Percentiles rank a stretch among this genome's conserved stretches.
Conservation (phyloP, 768 basidiomycete genomes). For the Russula vinacea region DNA sequence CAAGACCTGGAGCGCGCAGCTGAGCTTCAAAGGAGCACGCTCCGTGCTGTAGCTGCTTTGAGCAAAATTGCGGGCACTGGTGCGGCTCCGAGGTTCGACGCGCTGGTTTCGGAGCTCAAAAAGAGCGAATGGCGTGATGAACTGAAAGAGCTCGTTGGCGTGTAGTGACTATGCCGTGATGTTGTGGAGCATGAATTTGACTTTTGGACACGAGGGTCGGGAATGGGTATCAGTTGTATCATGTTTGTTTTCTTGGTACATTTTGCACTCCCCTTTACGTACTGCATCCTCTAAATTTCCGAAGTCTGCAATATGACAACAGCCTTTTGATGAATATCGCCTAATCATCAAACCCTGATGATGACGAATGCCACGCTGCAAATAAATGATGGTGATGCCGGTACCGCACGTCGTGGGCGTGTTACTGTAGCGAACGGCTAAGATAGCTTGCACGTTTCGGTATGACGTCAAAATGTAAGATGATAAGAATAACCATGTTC, state of each 20-base stretch:
- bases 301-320: not conserved
- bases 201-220: not conserved
- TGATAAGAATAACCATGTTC: not conserved
- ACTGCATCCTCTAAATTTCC: too few relatives aligned
- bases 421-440: too few relatives aligned
- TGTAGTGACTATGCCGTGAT: slow-evolving; percentile 18
- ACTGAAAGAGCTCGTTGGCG: slow-evolving; percentile 54
- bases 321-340: not conserved
- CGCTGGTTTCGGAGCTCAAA: slow-evolving; percentile 70
- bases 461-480: not conserved
- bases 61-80: slow-evolving; percentile 68
- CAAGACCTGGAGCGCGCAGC: slow-evolving; percentile 84
- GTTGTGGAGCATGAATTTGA: not conserved
- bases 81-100: slow-evolving; percentile 70
- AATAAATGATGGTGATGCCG: too few relatives aligned
- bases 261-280: not conserved
- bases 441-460: not conserved
- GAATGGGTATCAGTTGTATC: not conserved
- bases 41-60: slow-evolving; percentile 83
- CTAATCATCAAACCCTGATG: not conserved
- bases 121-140: slow-evolving; percentile 68
- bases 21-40: slow-evolving; percentile 86
- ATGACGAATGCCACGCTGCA: not conserved
- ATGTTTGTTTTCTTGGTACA: too few relatives aligned
- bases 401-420: not conserved